Conservation (phyloP, 768 basidiomycete genomes). For the Pleurotus citrinopileatus region DNA sequence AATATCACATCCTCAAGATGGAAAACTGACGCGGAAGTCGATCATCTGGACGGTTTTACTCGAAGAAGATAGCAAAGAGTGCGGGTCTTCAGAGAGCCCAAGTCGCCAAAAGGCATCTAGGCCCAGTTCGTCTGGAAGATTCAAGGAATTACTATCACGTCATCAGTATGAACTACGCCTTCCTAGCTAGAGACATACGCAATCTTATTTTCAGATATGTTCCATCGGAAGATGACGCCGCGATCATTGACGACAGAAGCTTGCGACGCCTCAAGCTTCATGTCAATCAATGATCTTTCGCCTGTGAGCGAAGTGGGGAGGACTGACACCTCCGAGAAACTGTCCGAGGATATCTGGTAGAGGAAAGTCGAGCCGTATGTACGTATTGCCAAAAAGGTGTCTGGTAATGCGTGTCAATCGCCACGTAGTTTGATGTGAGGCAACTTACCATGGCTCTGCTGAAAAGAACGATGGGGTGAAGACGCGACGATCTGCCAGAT, state of each 20-base stretch:
- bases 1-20: neutral
- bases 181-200: slow-evolving; percentile 26
- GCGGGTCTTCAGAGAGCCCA: slow-evolving; percentile 27
- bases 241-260: slow-evolving; percentile 44
- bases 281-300: slow-evolving; percentile 42
- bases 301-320: slow-evolving; percentile 40
- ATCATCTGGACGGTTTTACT: slow-evolving; percentile 37
- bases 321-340: slow-evolving; percentile 31
- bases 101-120: slow-evolving; percentile 52
- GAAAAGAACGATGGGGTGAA: slow-evolving; percentile 6
- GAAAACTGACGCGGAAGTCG: slow-evolving; percentile 54
- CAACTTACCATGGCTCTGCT: neutral
- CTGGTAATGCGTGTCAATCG: slow-evolving; percentile 15
- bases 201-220: slow-evolving; percentile 30
- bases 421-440: neutral
- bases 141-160: slow-evolving; percentile 3
- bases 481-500: slow-evolving; percentile 60
- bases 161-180: neutral
- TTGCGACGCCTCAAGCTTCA: slow-evolving; percentile 35
- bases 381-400: slow-evolving; percentile 37
- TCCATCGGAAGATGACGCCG: slow-evolving; percentile 51
- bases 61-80: slow-evolving; percentile 47
- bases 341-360: slow-evolving; percentile 19
- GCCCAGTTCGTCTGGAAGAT: slow-evolving; percentile 5
- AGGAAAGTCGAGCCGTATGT: slow-evolving; percentile 44